Evolutionary conservation across 768 basidiomycete genomes (phyloP).

Genomic region (Mycena vulgaris): DNA sequence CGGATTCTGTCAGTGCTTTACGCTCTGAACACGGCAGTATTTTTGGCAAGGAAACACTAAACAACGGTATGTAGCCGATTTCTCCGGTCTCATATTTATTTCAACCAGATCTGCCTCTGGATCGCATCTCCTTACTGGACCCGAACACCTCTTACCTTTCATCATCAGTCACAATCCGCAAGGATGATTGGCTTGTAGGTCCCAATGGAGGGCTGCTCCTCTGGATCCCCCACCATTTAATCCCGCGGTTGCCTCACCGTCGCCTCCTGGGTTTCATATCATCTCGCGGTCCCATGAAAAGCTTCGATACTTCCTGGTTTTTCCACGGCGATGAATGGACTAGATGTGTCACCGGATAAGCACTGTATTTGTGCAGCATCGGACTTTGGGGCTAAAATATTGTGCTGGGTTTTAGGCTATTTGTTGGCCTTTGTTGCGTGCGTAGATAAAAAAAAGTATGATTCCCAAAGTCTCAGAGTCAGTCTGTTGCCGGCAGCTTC

Average conservation of each 20-base stretch:
- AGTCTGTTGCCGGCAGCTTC: too few relatives aligned
- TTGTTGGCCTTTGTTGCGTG: too few relatives aligned
- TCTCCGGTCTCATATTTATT: not conserved
- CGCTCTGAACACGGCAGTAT: too few relatives aligned
- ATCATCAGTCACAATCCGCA: not conserved
- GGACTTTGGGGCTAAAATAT: too few relatives aligned
- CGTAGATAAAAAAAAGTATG: too few relatives aligned
- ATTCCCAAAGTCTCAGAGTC: too few relatives aligned
- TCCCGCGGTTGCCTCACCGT: not conserved
- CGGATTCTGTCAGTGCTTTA: too few relatives aligned
- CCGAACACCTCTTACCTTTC: not conserved
- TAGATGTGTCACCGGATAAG: not conserved
- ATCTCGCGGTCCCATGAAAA: not conserved
- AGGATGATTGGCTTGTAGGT: not conserved
- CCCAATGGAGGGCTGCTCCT: not conserved
- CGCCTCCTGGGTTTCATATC: not conserved
- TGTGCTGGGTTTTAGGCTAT: too few relatives aligned
- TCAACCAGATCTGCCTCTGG: not conserved
- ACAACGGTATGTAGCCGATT: not conserved
- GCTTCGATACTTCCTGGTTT: not conserved
- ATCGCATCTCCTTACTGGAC: not conserved
- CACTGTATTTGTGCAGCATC: too few relatives aligned
- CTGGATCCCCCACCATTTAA: slow-evolving; percentile 9
- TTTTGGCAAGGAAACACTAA: not conserved
- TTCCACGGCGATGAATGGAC: slow-evolving; percentile 3